Evolutionary conservation across 306 rosid genomes (phyloP).

Genomic region (Casuarina cunninghamiana): DNA sequence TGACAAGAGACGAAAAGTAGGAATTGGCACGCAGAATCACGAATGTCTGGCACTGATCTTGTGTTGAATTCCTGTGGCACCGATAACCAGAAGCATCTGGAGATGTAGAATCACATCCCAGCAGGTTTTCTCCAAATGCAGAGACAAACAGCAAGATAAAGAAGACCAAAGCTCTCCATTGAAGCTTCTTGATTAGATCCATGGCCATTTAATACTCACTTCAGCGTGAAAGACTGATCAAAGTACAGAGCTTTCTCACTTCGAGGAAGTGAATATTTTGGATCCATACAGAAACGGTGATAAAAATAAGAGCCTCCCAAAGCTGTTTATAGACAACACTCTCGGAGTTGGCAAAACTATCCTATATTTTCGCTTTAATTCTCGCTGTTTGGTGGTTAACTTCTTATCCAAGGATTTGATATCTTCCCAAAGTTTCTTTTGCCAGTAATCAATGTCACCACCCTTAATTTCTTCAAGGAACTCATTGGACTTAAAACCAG

Average conservation of each 20-base stretch:
- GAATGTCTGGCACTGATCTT: conserved; percentile 58
- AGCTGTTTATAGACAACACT: conserved; percentile 39
- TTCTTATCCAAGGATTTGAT: conserved; percentile 25
- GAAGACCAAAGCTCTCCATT: conserved; percentile 43
- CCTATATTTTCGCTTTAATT: conserved; percentile 29
- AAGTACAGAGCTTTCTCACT: conserved; percentile 31
- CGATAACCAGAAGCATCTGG: conserved; percentile 49
- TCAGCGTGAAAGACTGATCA: conserved; percentile 38
- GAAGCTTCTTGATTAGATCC: conserved; percentile 44
- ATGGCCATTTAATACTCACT: conserved; percentile 42
- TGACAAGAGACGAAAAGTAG: conserved; percentile 66
- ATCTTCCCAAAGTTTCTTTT: conserved; percentile 22
- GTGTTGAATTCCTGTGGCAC: conserved; percentile 48
- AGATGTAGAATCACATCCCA: conserved; percentile 50
- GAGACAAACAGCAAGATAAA: conserved; percentile 49
- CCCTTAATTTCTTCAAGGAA: conserved; percentile 32
- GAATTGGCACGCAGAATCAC: conserved; percentile 66
- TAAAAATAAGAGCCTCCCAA: conserved; percentile 37
- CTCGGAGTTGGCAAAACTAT: conserved; percentile 56
- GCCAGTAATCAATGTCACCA: conserved; percentile 25
- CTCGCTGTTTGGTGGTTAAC: conserved; percentile 36
- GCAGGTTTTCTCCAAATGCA: conserved; percentile 40
- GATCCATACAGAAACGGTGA: conserved; percentile 55
- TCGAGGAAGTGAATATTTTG: conserved; percentile 49
- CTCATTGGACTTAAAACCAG: conserved; percentile 36